These are phyloP conservation scores for Paraphaeosphaeria sporulosa DNA, from an alignment of 2,329 filamentous ascomycete genomes.

Conservation along the genomic window DNA sequence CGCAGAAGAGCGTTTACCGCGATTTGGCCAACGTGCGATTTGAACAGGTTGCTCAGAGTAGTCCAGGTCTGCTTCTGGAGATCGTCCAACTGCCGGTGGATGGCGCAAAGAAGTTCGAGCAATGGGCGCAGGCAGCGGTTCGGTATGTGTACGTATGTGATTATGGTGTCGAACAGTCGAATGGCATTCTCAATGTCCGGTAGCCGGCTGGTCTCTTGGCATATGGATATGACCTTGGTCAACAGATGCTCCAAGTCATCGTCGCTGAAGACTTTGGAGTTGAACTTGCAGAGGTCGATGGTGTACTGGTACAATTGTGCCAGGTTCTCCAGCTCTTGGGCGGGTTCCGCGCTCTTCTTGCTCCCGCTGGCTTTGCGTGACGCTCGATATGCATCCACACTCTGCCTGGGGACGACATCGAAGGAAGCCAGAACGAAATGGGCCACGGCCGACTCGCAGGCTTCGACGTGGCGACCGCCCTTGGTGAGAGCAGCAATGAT, in stretches of 20 bases:
- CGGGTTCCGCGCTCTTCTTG: conserved; percentile 32
- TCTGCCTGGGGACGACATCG: conserved; percentile 42
- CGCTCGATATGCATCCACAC: conserved; percentile 33
- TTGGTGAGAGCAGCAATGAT: conserved; percentile 47
- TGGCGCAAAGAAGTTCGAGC: conserved; percentile 74
- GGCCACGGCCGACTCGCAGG: conserved; percentile 45
- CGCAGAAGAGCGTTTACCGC: conserved; percentile 72
- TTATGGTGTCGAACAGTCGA: conserved; percentile 71
- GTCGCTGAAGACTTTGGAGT: conserved; percentile 72
- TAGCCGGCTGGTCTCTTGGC: conserved; percentile 69
- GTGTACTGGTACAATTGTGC: conserved; percentile 70
- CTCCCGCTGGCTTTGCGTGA: conserved; percentile 34
- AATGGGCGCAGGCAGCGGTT: conserved; percentile 68
- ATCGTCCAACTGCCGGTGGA: conserved; percentile 70
- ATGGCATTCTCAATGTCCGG: conserved; percentile 74
- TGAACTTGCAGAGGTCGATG: conserved; percentile 76
- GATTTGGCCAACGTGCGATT: conserved; percentile 75
- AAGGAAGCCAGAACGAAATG: conserved; percentile 44
- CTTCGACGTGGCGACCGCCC: conserved; percentile 48
- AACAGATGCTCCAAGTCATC: conserved; percentile 68
- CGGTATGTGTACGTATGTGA: conserved; percentile 76
- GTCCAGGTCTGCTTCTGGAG: conserved; percentile 73
- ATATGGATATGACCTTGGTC: conserved; percentile 69
- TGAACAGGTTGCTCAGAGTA: conserved; percentile 73
- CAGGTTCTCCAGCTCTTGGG: conserved; percentile 50